A percentile compares a stretch with the other conserved stretches of the same genome.
These are phyloP conservation scores for Wickerhamomyces hampshirensis DNA, from an alignment of 805 yeast genomes.

Conservation along the genomic window DNA sequence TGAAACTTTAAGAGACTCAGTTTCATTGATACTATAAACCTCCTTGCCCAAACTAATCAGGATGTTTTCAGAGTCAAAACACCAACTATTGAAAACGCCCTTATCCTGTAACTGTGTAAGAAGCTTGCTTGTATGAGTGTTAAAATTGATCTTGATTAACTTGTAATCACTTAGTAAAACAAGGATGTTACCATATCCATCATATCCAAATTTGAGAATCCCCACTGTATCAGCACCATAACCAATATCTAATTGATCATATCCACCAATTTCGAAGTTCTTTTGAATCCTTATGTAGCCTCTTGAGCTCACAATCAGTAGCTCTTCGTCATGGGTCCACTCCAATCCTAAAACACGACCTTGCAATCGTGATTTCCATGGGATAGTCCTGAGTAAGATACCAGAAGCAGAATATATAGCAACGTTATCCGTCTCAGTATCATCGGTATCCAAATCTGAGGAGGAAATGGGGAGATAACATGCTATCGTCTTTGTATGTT, in stretches of 20 bases:
- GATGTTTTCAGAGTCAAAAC: conserved; percentile 3
- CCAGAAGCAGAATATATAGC: conserved; percentile 10
- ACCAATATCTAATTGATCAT: conserved; percentile 9
- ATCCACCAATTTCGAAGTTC: conserved; percentile 11
- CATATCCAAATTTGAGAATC: conserved; percentile 1
- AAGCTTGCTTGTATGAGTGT: conserved; percentile 2
- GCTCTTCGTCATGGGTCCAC: conserved; percentile 10
- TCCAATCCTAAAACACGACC: conserved; percentile 6
- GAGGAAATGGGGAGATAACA: too few species aligned
- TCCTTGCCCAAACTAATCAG: conserved; percentile 6
- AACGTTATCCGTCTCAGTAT: conserved; percentile 5
- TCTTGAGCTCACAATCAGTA: conserved; percentile 9
- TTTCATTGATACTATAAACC: conserved; percentile 3
- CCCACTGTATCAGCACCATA: conserved; percentile 8
- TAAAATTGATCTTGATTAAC: conserved; percentile 6
- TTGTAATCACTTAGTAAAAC: conserved; percentile 6
- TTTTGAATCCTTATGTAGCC: conserved; percentile 14
- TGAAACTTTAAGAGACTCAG: conserved; percentile 3
- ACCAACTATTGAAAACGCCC: conserved; percentile 9
- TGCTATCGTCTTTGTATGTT: conserved; percentile 12
- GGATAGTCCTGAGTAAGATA: conserved; percentile 6
- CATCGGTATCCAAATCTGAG: background rate
- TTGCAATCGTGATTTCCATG: conserved; percentile 12
- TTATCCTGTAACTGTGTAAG: conserved; percentile 1
- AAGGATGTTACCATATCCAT: conserved; percentile 4